These are phyloP conservation scores for Haplographium delicatum DNA, from an alignment of 495 filamentous ascomycete species.

Conservation along the genomic window DNA sequence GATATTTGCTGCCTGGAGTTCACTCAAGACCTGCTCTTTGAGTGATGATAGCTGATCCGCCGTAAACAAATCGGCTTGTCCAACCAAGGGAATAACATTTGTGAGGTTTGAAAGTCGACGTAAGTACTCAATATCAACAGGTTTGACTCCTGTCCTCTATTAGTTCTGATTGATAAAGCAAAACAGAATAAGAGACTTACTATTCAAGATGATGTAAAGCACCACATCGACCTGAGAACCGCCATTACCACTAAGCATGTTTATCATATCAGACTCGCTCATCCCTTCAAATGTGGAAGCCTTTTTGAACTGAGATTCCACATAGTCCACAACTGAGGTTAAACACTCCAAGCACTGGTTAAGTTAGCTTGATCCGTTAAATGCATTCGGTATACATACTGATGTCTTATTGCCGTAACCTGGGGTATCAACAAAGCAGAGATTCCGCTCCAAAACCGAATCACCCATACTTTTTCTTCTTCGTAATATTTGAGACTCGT, in stretches of 20 bases:
- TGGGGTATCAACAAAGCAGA: constrained; percentile 92
- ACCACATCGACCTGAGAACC: constrained; percentile 87
- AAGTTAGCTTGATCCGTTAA: constrained; percentile 5
- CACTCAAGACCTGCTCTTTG: constrained; percentile 56
- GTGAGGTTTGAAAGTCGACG: constrained; percentile 68
- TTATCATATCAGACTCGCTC: constrained; percentile 69
- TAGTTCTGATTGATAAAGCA: constrained; percentile 14
- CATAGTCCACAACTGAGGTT: constrained; percentile 65
- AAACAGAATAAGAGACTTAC: constrained; percentile 40
- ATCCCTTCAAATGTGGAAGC: constrained; percentile 53
- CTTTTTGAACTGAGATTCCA: constrained; percentile 66
- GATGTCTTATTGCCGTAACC: constrained; percentile 61
- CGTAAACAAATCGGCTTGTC: constrained; percentile 68
- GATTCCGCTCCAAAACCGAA: constrained; percentile 80
- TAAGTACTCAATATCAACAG: constrained; percentile 72
- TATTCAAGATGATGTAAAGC: constrained; percentile 68
- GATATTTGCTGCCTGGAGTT: constrained; percentile 57
- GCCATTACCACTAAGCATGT: constrained; percentile 77
- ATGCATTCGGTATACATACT: constrained; percentile 31
- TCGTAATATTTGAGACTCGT: constrained; percentile 62
- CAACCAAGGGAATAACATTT: constrained; percentile 81
- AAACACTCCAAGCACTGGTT: constrained; percentile 56
- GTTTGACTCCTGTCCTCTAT: constrained; percentile 54
- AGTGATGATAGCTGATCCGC: constrained; percentile 51
- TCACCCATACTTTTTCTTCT: constrained; percentile 78